Percentiles rank a stretch among this genome's conserved stretches.
Conservation (phyloP, 2,329 filamentous ascomycete genomes). For the Gaeumannomyces sp. region DNA sequence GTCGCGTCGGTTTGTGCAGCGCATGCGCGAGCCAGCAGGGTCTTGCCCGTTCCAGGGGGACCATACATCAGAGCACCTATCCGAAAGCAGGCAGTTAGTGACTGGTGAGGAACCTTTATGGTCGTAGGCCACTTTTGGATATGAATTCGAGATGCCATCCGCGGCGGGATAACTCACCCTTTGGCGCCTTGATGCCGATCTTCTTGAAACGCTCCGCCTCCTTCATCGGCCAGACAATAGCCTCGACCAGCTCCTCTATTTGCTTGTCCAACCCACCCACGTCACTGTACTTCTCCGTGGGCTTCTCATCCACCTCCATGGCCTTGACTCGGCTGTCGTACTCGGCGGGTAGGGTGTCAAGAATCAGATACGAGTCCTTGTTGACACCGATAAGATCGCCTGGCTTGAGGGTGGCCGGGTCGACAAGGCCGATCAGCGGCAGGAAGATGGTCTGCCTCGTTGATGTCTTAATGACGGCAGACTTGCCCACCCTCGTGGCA, state of each 20-base stretch:
- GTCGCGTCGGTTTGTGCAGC: slow-evolving; percentile 97
- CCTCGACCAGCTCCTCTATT: slow-evolving; percentile 97
- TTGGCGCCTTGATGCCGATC: slow-evolving; percentile 98
- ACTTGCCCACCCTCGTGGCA: slow-evolving; percentile 93
- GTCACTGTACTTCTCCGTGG: slow-evolving; percentile 97
- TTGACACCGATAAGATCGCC: slow-evolving; percentile 97
- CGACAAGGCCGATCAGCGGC: slow-evolving; percentile 91
- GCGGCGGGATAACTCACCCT: slow-evolving; percentile 54
- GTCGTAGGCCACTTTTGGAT: not conserved
- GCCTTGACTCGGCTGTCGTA: slow-evolving; percentile 99
- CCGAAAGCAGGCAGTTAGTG: slow-evolving; percentile 11
- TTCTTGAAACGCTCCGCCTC: slow-evolving; percentile 99
- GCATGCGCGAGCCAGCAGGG: slow-evolving; percentile 87
- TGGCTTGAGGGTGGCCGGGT: slow-evolving; percentile 90
- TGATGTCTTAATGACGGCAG: slow-evolving; percentile 98
- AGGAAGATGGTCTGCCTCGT: slow-evolving; percentile 98
- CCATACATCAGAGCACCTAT: slow-evolving; percentile 97
- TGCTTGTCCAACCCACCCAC: slow-evolving; percentile 97
- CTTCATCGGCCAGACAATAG: slow-evolving; percentile 99
- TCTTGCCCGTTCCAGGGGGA: slow-evolving; percentile 84
- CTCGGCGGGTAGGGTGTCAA: slow-evolving; percentile 94
- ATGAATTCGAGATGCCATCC: not conserved
- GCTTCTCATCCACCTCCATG: slow-evolving; percentile 99
- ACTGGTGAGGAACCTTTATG: too few relatives aligned
- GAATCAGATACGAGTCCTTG: slow-evolving; percentile 95